Percentiles rank a stretch among this genome's conserved stretches.
Conservation (phyloP, 2,329 filamentous ascomycete species). For the Fusarium sambucinum region DNA sequence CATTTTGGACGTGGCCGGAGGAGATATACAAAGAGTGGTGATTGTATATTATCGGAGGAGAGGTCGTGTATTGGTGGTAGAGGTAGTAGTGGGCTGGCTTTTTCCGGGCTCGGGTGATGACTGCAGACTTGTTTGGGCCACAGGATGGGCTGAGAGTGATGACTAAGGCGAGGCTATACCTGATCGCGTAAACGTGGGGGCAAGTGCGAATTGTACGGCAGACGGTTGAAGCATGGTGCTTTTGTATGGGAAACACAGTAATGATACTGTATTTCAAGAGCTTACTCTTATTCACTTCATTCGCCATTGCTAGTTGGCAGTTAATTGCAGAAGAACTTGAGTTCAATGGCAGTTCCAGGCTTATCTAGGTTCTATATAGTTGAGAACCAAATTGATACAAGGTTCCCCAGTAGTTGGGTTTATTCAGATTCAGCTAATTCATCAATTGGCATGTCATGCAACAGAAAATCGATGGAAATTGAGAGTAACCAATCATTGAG, state of each 20-base stretch:
- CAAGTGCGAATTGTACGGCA: constrained; percentile 48
- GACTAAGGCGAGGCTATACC: constrained; percentile 52
- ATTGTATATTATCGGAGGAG: constrained; percentile 37
- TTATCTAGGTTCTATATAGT: background rate
- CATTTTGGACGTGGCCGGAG: constrained; percentile 67
- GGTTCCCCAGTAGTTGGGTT: background rate
- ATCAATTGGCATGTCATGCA: constrained; percentile 7
- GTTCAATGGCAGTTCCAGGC: background rate
- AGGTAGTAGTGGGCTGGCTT: constrained; percentile 46
- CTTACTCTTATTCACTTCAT: constrained; percentile 45
- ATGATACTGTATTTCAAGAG: constrained; percentile 37
- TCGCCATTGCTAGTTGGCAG: constrained; percentile 32
- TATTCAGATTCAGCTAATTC: background rate
- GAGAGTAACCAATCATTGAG: constrained; percentile 27
- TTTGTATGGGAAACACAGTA: constrained; percentile 33
- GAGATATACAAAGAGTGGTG: constrained; percentile 40
- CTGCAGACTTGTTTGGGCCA: constrained; percentile 50
- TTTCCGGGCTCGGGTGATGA: constrained; percentile 48
- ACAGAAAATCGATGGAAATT: constrained; percentile 13
- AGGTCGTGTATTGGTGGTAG: constrained; percentile 40
- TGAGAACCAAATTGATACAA: background rate
- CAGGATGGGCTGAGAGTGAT: constrained; percentile 50
- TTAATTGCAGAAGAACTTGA: background rate
- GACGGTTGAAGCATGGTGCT: background rate
- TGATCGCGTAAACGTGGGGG: constrained; percentile 39